Evolutionary conservation across 495 filamentous ascomycete genomes (phyloP).

Genomic region (Daldinia childiae): DNA sequence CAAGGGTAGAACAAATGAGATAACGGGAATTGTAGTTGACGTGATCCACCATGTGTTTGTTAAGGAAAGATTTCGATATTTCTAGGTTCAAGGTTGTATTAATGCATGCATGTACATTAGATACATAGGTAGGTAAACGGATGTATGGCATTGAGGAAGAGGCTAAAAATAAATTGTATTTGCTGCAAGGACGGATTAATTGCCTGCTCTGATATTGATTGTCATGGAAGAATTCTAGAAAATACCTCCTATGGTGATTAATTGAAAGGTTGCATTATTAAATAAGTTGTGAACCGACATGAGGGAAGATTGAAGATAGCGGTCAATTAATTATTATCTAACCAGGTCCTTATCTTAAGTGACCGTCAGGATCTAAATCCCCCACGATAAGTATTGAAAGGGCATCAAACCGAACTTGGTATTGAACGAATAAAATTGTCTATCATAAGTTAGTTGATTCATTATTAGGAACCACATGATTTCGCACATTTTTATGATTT

Average conservation of each 20-base stretch:
- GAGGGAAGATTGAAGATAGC: background rate
- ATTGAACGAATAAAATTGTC: background rate
- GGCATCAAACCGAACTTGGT: background rate
- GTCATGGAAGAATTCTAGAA: too few relatives aligned
- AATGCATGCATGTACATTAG: too few relatives aligned
- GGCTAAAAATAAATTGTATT: too few relatives aligned
- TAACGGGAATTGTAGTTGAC: background rate
- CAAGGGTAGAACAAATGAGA: background rate
- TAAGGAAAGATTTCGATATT: background rate
- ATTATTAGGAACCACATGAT: too few relatives aligned
- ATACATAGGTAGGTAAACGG: too few relatives aligned
- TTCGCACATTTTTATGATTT: too few relatives aligned
- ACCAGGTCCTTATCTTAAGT: background rate
- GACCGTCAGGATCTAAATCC: background rate
- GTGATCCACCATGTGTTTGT: background rate
- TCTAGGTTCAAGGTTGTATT: too few relatives aligned
- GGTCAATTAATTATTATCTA: background rate
- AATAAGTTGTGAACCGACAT: background rate
- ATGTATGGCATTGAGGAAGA: too few relatives aligned
- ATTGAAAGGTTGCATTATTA: background rate
- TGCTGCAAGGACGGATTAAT: too few relatives aligned
- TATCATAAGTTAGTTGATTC: too few relatives aligned
- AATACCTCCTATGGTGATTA: background rate
- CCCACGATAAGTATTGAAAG: background rate
- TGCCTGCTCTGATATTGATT: too few relatives aligned